Evolutionary conservation across 495 filamentous ascomycete genomes (phyloP).

Genomic region (Aspergillus haitiensis): DNA sequence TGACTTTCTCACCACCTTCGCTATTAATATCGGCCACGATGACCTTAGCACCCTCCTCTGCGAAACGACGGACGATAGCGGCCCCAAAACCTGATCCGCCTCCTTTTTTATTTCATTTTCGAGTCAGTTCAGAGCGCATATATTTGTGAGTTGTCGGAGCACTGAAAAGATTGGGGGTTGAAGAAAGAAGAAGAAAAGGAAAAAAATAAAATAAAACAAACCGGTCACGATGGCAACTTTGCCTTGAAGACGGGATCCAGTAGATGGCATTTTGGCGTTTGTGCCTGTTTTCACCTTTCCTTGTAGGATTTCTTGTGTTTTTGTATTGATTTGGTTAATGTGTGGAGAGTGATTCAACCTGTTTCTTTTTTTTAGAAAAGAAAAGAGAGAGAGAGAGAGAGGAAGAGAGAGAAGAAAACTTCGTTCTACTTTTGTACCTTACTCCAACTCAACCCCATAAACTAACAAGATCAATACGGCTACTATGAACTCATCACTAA

Average conservation of each 20-base stretch:
- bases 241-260: constrained; percentile 58
- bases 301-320: background rate
- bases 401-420: too few species aligned
- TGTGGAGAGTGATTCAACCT: background rate
- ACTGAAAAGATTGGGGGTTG: constrained; percentile 31
- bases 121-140: background rate
- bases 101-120: constrained; percentile 29
- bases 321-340: background rate
- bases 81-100: constrained; percentile 60
- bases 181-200: background rate
- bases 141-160: background rate
- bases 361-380: background rate
- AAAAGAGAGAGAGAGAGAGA: background rate
- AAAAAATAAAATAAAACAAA: constrained; percentile 8
- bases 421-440: background rate
- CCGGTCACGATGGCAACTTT: constrained; percentile 96
- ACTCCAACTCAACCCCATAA: background rate
- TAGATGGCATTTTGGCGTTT: constrained; percentile 16
- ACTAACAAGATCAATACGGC: too few species aligned
- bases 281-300: background rate
- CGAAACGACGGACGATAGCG: constrained; percentile 57
- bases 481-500: too few species aligned
- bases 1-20: constrained; percentile 50
- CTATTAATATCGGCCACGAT: constrained; percentile 61
- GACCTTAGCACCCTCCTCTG: constrained; percentile 58